Conservation (phyloP, 345 rosid species). For the Sapria himalayana region DNA sequence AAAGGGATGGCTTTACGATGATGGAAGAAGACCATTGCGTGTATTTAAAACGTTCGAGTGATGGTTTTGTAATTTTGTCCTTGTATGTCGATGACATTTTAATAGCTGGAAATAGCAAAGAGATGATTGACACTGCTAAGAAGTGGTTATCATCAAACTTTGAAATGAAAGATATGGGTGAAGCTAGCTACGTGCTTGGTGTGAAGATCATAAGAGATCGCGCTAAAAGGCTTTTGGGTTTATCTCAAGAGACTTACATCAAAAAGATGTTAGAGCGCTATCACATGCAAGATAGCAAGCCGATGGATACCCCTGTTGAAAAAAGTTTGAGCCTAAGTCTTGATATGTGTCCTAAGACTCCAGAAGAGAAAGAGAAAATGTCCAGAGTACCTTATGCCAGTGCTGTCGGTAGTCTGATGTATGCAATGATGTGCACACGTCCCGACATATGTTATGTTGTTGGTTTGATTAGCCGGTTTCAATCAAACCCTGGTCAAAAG, state of each 20-base stretch:
- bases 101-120: neutral
- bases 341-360: neutral
- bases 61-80: neutral
- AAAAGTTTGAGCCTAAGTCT: neutral
- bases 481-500: neutral
- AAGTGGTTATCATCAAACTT: neutral
- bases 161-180: neutral
- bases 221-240: neutral
- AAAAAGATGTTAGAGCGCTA: neutral
- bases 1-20: neutral
- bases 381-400: neutral
- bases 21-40: slow-evolving; percentile 2
- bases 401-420: neutral
- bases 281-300: neutral
- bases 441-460: neutral
- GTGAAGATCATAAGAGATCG: neutral
- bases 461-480: neutral
- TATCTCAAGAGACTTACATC: neutral
- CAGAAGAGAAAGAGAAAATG: neutral
- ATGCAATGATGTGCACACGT: neutral
- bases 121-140: neutral
- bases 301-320: neutral
- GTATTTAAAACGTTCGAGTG: neutral
- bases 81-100: neutral
- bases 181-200: neutral